Evolutionary conservation across 2,329 filamentous ascomycete species (phyloP).

Genomic region (Fusarium sp.): DNA sequence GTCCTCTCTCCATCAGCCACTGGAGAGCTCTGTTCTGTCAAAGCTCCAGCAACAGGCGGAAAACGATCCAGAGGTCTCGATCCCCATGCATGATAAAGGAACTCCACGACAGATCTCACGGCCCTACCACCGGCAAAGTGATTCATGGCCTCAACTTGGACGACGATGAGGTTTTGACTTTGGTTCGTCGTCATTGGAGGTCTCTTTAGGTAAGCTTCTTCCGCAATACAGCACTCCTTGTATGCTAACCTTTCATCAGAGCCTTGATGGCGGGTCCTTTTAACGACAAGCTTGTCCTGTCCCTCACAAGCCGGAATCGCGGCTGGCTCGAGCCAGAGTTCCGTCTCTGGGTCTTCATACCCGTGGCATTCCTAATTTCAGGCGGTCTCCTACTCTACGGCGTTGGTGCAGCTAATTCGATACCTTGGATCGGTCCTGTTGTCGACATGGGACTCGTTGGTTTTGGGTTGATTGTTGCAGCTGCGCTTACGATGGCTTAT

Average conservation of each 20-base stretch:
- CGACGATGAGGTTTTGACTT: not conserved
- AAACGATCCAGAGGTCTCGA: not conserved
- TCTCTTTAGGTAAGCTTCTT: not conserved
- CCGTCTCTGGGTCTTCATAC: not conserved
- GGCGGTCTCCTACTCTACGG: not conserved
- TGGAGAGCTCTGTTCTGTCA: not conserved
- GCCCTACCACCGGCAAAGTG: not conserved
- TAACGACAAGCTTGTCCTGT: not conserved
- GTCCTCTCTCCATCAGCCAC: not conserved
- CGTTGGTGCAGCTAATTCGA: not conserved
- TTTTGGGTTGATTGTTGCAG: not conserved
- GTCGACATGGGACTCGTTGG: not conserved
- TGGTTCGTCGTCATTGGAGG: not conserved
- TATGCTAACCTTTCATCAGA: not conserved
- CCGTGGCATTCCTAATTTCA: not conserved
- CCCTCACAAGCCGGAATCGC: not conserved
- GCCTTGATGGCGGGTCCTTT: not conserved
- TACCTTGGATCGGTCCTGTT: not conserved
- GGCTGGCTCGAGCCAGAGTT: not conserved
- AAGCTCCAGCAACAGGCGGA: not conserved
- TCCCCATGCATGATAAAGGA: not conserved
- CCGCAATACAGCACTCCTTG: fast-evolving
- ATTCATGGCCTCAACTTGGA: not conserved
- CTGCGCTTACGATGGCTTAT: not conserved
- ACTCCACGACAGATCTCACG: not conserved